Percentiles rank a stretch among this genome's conserved stretches.
Evolutionary conservation across 2,329 filamentous ascomycete genomes (phyloP).

Genomic region (Cladosporium cucumerinum): DNA sequence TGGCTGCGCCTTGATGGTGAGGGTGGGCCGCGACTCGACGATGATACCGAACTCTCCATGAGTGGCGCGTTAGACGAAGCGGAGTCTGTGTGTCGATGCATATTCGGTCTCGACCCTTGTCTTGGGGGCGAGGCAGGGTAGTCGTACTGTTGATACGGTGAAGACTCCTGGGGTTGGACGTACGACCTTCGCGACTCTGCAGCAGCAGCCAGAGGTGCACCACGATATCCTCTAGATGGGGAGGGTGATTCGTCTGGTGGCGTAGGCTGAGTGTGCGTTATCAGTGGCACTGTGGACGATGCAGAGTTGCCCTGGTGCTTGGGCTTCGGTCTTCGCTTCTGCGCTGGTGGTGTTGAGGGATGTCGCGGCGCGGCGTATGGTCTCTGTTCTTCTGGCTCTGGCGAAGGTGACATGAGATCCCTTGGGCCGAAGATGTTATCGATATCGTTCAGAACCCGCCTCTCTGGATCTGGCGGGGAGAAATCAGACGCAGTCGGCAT

Average conservation of each 20-base stretch:
- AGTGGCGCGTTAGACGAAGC: slow-evolving; percentile 29
- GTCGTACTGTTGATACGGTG: slow-evolving; percentile 6
- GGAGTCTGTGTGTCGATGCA: slow-evolving; percentile 24
- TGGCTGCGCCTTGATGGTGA: slow-evolving; percentile 17
- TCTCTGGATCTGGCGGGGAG: slow-evolving; percentile 11
- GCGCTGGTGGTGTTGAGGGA: background rate
- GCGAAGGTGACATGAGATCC: slow-evolving; percentile 22
- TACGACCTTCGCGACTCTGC: slow-evolving; percentile 11
- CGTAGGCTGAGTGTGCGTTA: background rate
- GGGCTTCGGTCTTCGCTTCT: background rate
- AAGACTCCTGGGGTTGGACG: slow-evolving; percentile 15
- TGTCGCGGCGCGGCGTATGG: slow-evolving; percentile 5
- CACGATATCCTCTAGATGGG: slow-evolving; percentile 13
- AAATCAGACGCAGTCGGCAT: slow-evolving; percentile 15
- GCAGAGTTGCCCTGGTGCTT: background rate
- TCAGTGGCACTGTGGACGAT: slow-evolving; percentile 4
- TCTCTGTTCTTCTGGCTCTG: slow-evolving; percentile 20
- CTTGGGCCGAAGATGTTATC: slow-evolving; percentile 28
- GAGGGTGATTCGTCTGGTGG: background rate
- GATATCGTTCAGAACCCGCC: slow-evolving; percentile 26
- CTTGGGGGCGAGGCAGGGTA: background rate
- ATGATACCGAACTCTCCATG: slow-evolving; percentile 17
- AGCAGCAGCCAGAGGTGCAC: background rate
- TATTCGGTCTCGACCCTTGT: background rate
- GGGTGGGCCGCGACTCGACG: background rate